Evolutionary conservation across 345 rosid species (phyloP).

Genomic region (Linum usitatissimum): DNA sequence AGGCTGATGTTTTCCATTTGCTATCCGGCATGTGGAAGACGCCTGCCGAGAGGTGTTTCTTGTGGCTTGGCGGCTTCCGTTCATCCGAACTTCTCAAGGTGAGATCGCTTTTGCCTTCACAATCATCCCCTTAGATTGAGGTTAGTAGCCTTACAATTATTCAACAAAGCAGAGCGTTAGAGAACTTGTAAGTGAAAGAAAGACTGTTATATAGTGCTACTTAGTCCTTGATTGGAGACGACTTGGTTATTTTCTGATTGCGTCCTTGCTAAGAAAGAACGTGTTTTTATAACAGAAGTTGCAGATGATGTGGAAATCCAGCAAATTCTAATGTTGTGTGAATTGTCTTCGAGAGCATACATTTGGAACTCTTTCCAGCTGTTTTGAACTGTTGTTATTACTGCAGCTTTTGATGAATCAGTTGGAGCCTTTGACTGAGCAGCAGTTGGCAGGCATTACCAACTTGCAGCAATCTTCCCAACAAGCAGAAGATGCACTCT

Average conservation of each 20-base stretch:
- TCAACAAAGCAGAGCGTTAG: too few species aligned
- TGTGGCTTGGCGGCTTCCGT: constrained; percentile 99
- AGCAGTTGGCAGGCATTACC: constrained; percentile 61
- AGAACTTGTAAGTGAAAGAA: too few species aligned
- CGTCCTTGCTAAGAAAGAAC: too few species aligned
- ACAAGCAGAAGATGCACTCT: constrained; percentile 96
- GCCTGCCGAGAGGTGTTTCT: constrained; percentile 96
- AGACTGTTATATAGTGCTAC: too few species aligned
- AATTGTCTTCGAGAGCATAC: too few species aligned
- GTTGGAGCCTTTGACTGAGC: constrained; percentile 94
- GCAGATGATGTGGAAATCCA: too few species aligned
- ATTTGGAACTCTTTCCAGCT: neutral
- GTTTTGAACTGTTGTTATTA: constrained; percentile 4
- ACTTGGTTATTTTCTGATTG: too few species aligned
- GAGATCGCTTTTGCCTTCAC: constrained; percentile 7
- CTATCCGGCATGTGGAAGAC: constrained; percentile 99
- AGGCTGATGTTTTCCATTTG: constrained; percentile 93
- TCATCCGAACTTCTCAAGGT: constrained; percentile 98
- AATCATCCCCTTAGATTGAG: neutral
- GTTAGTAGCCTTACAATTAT: too few species aligned
- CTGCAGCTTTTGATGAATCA: constrained; percentile 77
- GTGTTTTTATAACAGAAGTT: too few species aligned
- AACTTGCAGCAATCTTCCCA: constrained; percentile 96
- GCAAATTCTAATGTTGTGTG: too few species aligned
- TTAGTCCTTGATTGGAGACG: too few species aligned